Percentiles rank a stretch among this genome's conserved stretches.
Conservation (phyloP, 2,329 filamentous ascomycete species). For the Cyphellophora attinorum region DNA sequence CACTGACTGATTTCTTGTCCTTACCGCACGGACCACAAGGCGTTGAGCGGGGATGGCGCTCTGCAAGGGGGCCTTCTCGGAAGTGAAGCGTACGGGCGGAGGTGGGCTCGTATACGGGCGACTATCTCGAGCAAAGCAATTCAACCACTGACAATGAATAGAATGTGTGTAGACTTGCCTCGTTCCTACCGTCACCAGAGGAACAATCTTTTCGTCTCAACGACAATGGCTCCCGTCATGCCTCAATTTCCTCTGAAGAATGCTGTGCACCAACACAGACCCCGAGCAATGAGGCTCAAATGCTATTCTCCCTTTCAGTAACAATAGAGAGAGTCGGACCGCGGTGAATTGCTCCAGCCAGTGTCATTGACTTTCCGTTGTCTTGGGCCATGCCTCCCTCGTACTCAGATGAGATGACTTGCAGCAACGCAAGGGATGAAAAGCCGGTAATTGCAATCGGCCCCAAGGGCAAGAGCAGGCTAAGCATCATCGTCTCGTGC, state of each 20-base stretch:
- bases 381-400: no score
- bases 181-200: not conserved
- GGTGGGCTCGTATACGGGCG: no score
- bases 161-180: constrained; percentile 1
- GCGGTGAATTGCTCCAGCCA: no score
- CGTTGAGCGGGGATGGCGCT: constrained; percentile 5
- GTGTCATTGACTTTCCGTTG: no score
- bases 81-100: no score
- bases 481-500: constrained; percentile 54
- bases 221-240: no score
- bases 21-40: constrained; percentile 11
- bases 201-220: no score
- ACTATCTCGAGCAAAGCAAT: no score
- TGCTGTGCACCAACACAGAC: not conserved
- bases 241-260: no score
- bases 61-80: not conserved
- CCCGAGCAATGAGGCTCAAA: not conserved
- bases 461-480: no score
- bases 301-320: not conserved
- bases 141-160: no score
- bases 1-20: constrained; percentile 14
- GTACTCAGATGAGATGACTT: not conserved
- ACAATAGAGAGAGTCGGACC: no score
- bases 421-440: not conserved
- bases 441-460: not conserved